Conservation (phyloP, 495 filamentous ascomycete genomes). For the Xylaria castorea region DNA sequence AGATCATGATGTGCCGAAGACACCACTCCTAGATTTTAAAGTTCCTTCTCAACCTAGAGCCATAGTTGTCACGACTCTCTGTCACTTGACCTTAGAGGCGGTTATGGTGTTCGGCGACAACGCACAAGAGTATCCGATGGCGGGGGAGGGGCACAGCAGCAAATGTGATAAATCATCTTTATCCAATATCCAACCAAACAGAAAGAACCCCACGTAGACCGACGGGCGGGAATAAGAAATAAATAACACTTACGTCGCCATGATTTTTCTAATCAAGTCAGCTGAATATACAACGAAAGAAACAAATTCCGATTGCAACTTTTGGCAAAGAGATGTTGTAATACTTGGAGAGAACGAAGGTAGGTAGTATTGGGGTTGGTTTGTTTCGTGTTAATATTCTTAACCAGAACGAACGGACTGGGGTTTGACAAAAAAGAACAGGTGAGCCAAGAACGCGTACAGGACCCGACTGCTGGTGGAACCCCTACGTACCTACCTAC, state of each 20-base stretch:
- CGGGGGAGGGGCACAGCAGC: constrained; percentile 27
- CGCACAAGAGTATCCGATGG: not conserved
- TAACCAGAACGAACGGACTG: not conserved
- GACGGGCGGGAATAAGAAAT: not conserved
- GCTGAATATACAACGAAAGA: not conserved
- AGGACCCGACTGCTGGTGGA: constrained; percentile 1
- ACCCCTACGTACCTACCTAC: not conserved
- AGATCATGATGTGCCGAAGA: not conserved
- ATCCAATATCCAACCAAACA: too few relatives aligned
- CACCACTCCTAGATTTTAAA: not conserved
- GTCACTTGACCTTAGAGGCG: constrained; percentile 6
- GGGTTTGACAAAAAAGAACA: not conserved
- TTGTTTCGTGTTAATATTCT: not conserved
- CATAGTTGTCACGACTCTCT: not conserved
- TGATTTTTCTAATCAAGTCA: not conserved
- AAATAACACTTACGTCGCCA: constrained; percentile 30
- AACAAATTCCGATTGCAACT: not conserved
- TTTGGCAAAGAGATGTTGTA: constrained; percentile 3
- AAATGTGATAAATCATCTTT: constrained; percentile 2
- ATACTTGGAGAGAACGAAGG: not conserved
- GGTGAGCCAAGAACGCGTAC: constrained; percentile 4
- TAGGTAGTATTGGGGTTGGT: not conserved
- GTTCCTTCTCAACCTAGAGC: not conserved
- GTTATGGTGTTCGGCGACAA: constrained; percentile 1
- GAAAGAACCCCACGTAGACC: not conserved